These are phyloP conservation scores for Polyporus arcularius DNA, from an alignment of 768 basidiomycete genomes.

Conservation along the genomic window DNA sequence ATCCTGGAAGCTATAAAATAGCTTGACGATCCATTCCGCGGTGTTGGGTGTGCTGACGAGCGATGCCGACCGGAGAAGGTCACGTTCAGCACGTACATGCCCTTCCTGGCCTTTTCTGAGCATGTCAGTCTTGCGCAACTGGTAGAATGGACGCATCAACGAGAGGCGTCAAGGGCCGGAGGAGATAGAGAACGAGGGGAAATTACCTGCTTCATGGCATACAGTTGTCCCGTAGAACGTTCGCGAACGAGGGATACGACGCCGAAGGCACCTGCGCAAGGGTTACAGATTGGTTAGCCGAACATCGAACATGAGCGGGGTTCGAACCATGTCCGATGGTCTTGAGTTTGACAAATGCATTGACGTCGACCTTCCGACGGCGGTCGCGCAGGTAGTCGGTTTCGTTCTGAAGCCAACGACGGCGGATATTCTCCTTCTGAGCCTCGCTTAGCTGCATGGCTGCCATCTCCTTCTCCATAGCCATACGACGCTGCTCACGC, in stretches of 20 bases:
- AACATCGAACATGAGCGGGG: conserved; percentile 23
- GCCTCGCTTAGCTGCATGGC: conserved; percentile 67
- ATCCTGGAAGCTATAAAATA: conserved; percentile 95
- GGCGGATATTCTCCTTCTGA: conserved; percentile 72
- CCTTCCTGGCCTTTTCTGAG: conserved; percentile 96
- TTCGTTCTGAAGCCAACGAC: conserved; percentile 85
- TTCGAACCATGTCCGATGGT: conserved; percentile 88
- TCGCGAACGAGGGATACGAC: conserved; percentile 93
- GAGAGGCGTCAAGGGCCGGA: conserved; percentile 24
- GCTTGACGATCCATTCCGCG: conserved; percentile 91
- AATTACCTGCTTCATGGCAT: conserved; percentile 93
- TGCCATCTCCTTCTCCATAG: conserved; percentile 87
- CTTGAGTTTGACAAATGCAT: conserved; percentile 86
- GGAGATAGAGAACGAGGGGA: neutral
- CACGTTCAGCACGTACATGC: conserved; percentile 94
- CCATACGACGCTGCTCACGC: conserved; percentile 79
- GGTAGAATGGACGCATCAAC: conserved; percentile 24
- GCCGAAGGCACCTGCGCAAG: conserved; percentile 80
- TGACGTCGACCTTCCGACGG: conserved; percentile 79
- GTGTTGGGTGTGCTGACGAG: conserved; percentile 70
- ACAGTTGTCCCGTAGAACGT: conserved; percentile 74
- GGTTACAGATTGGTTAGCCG: conserved; percentile 22
- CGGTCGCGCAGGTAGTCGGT: conserved; percentile 86
- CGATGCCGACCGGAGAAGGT: conserved; percentile 89
- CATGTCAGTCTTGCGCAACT: conserved; percentile 91